Evolutionary conservation across 2,329 filamentous ascomycete species (phyloP), one percentile per base, ranked within the genome.

Genomic region (Colletotrichum shisoi): DNA sequence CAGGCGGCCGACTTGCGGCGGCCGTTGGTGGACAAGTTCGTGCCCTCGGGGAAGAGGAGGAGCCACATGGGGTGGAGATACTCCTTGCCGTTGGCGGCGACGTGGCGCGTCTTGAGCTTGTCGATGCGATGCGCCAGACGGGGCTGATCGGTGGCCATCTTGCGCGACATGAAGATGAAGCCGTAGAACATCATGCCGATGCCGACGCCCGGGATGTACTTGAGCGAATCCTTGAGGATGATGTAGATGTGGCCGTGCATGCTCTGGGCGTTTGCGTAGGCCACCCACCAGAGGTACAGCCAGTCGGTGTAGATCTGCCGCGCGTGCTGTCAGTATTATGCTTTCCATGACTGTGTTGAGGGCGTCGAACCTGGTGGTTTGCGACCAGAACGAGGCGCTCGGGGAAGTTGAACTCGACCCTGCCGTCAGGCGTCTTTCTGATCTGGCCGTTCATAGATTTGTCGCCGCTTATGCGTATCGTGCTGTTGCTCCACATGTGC

Each of bases 251-350:
- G 90, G 12, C 93, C 93, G 73, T 95, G 91, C 87, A 93, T 92
- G 60, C 85, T 84, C 64, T 91, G 91, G 2, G 73, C 77, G 74
- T 89, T 89, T 31, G 91, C 92, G 73, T 96, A 96, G n/a, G 89
- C 91, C 31, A 93, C 89, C 93, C 93, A 96, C 93, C 93, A 96
- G 8, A 96, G 85, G 75, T 96, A 96, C 9, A 96, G 79, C 93
- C 92, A 96, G 79, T 96, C 92, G 9, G 92, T 94, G 75, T 96
- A 96, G 59, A 96, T 89, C 85, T 85, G 71, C 27, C 24, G 19
- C 31, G 15, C 1, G 51, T 40, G 9, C 40, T 58, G 70, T 72
- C 58, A 70, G 71, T 31, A 17, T 17, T n/a, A 6, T 39, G 12
- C 12, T 37, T 74, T 68, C 12, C 21, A 6, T 9, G 1, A n/a